These are phyloP conservation scores for Salvia sclarea DNA, from an alignment of 305 asterid species.

Conservation along the genomic window DNA sequence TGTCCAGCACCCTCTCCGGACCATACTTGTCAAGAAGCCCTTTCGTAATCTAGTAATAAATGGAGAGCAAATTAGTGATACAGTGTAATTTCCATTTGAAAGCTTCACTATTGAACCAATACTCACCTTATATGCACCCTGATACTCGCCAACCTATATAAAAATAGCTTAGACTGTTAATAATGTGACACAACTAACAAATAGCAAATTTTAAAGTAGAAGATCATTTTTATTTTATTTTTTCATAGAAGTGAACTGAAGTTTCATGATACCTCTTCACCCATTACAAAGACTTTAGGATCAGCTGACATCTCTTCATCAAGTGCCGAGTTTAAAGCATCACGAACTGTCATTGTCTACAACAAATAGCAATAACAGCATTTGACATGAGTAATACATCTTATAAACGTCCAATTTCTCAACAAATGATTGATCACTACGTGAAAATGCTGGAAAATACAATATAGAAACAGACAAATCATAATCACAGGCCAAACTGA, in stretches of 20 bases:
- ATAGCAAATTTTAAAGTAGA: neutral
- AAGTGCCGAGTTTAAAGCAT: constrained; percentile 81
- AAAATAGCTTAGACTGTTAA: constrained; percentile 20
- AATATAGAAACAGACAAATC: neutral
- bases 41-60: constrained; percentile 54
- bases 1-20: constrained; percentile 77
- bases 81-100: neutral
- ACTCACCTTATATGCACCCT: constrained; percentile 90
- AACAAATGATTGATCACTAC: constrained; percentile 7
- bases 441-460: neutral
- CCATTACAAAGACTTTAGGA: constrained; percentile 73
- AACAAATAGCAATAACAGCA: constrained; percentile 19
- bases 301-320: constrained; percentile 95
- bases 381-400: neutral
- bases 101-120: constrained; percentile 5
- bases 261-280: constrained; percentile 68
- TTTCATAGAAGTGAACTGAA: constrained; percentile 18
- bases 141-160: constrained; percentile 81
- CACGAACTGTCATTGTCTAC: constrained; percentile 77
- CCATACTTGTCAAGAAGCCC: constrained; percentile 84
- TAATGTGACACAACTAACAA: neutral
- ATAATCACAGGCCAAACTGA: neutral
- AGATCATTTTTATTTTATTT: neutral
- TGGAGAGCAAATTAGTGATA: neutral
- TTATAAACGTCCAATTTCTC: neutral